A percentile compares a stretch with the other conserved stretches of the same genome.
These are phyloP conservation scores for Oryza coarctata DNA, from an alignment of 176 grass and related monocot genomes.

Conservation along the genomic window DNA sequence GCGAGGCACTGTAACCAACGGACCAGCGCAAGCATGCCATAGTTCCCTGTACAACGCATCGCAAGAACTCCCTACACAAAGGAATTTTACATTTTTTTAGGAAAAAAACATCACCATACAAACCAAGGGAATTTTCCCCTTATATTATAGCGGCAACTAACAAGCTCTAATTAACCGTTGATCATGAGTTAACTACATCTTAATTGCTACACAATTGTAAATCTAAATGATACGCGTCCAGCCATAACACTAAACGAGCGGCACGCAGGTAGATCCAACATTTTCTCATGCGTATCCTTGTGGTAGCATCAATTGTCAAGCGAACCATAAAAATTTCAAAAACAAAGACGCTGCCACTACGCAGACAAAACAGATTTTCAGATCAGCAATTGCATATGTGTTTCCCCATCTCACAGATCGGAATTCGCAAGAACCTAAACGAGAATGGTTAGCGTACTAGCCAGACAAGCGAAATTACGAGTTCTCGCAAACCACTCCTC, in stretches of 20 bases:
- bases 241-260: too few species aligned
- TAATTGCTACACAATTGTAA: neutral
- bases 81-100: slow-evolving; percentile 12
- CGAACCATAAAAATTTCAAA: neutral
- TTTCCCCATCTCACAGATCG: slow-evolving; percentile 14
- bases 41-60: slow-evolving; percentile 73
- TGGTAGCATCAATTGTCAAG: neutral
- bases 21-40: slow-evolving; percentile 89
- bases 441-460: neutral
- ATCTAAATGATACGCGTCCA: too few species aligned
- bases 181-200: neutral
- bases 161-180: neutral
- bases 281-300: neutral
- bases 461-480: neutral
- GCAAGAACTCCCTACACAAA: slow-evolving; percentile 29
- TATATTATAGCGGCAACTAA: neutral
- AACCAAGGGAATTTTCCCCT: neutral
- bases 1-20: slow-evolving; percentile 64
- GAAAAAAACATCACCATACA: neutral
- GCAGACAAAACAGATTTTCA: neutral
- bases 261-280: neutral
- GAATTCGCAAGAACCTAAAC: neutral
- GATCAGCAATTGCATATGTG: neutral
- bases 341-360: neutral
- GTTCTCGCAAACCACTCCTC: neutral